Evolutionary conservation across 768 basidiomycete species (phyloP).

Genomic region (Pholiota microspora): DNA sequence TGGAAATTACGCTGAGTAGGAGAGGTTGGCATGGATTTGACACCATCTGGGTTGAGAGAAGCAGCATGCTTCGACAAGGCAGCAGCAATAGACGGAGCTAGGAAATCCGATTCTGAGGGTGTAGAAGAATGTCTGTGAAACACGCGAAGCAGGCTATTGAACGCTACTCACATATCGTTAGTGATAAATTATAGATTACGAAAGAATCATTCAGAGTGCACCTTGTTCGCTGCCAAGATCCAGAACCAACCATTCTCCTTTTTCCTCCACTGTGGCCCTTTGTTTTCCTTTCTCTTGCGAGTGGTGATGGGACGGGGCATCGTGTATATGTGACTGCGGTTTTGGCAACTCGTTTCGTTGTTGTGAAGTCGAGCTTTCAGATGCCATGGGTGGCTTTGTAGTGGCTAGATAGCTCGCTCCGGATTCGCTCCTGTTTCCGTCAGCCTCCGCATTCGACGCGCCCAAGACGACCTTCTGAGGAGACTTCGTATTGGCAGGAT

Average conservation of each 20-base stretch:
- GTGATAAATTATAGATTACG: neutral
- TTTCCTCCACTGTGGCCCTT: slow-evolving; percentile 17
- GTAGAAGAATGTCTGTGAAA: slow-evolving; percentile 43
- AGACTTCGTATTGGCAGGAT: neutral
- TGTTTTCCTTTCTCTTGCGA: neutral
- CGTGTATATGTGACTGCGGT: too few relatives aligned
- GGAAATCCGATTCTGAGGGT: slow-evolving; percentile 40
- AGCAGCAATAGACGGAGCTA: slow-evolving; percentile 14
- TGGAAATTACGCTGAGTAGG: neutral
- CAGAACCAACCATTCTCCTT: slow-evolving; percentile 49
- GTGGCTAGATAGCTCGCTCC: neutral
- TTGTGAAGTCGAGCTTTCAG: neutral
- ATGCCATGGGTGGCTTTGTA: neutral
- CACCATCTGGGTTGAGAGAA: neutral
- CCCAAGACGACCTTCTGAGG: neutral
- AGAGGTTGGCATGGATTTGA: neutral
- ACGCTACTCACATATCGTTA: slow-evolving; percentile 37
- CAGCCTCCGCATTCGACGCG: neutral
- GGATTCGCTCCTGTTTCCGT: neutral
- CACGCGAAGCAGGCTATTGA: slow-evolving; percentile 48
- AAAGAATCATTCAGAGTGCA: slow-evolving; percentile 12
- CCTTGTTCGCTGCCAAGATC: slow-evolving; percentile 50
- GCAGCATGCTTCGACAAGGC: neutral
- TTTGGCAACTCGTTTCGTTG: neutral
- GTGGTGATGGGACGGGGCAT: neutral